Conservation (phyloP, 2,329 filamentous ascomycete genomes). For the Exophiala calicioides region DNA sequence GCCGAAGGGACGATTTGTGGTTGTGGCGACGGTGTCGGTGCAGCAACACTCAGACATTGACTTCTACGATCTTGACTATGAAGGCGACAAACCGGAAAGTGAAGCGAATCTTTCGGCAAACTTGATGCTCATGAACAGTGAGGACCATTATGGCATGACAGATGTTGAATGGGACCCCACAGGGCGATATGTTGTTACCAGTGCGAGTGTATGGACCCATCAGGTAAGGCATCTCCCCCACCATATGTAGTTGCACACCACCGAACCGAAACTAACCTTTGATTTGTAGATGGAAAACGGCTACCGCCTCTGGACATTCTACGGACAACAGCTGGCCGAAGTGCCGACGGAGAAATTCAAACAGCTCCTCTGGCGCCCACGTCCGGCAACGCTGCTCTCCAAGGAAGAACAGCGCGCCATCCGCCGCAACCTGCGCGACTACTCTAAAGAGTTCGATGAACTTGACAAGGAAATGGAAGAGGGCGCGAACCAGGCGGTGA, state of each 20-base stretch:
- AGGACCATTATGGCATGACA: constrained; percentile 95
- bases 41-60: constrained; percentile 93
- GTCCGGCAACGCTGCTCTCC: constrained; percentile 83
- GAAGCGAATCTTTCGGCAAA: constrained; percentile 96
- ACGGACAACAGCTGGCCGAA: constrained; percentile 83
- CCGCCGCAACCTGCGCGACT: constrained; percentile 97
- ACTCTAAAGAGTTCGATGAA: constrained; percentile 91
- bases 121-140: constrained; percentile 88
- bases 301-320: constrained; percentile 97
- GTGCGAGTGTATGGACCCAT: constrained; percentile 95
- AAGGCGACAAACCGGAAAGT: constrained; percentile 89
- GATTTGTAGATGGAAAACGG: constrained; percentile 91
- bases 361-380: constrained; percentile 92
- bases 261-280: constrained; percentile 26
- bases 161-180: constrained; percentile 98
- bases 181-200: constrained; percentile 89
- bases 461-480: constrained; percentile 92
- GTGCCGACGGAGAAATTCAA: constrained; percentile 96
- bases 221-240: constrained; percentile 62
- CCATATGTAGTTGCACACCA: constrained; percentile 12
- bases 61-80: constrained; percentile 97
- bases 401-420: constrained; percentile 98
- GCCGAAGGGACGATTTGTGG: constrained; percentile 89
- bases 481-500: constrained; percentile 88
- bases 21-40: constrained; percentile 89